phyloP scores from a whole-genome alignment of 106 monocot species.

The Alisma plantagoaquatica region DNA sequence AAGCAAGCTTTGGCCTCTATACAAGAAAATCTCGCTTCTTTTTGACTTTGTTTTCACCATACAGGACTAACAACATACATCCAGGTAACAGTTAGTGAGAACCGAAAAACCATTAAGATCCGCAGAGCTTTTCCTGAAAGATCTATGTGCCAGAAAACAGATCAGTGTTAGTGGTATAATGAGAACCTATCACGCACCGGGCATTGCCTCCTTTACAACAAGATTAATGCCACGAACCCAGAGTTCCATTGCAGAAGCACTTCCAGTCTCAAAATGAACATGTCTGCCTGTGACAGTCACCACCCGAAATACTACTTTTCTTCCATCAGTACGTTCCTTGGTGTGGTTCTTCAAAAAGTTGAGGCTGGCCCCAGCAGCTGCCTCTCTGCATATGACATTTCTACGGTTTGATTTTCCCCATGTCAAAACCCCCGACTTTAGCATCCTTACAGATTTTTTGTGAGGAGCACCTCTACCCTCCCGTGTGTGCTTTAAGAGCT shows the following conservation, averaged over 20 bases:
- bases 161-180: conserved; percentile 6
- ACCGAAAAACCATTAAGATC: no score
- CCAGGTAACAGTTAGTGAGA: no score
- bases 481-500: conserved; percentile 41
- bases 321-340: conserved; percentile 1
- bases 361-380: conserved; percentile 27
- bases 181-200: conserved; percentile 17
- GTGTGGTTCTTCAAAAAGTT: conserved; percentile 36
- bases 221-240: conserved; percentile 68
- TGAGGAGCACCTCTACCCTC: conserved; percentile 41
- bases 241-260: conserved; percentile 22
- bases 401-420: conserved; percentile 51
- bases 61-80: no score
- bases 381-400: conserved; percentile 51
- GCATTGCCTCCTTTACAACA: conserved; percentile 22
- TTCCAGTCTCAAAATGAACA: conserved; percentile 45
- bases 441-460: conserved; percentile 35
- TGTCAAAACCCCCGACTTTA: conserved; percentile 34
- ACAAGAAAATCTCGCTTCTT: no score
- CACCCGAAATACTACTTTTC: conserved; percentile 25
- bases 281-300: conserved; percentile 30
- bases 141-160: no score
- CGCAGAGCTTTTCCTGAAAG: no score
- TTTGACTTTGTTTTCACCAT: no score
- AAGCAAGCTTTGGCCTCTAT: no score